Conservation (phyloP, 257 asterid genomes). For the Cynanchum wilfordii region DNA sequence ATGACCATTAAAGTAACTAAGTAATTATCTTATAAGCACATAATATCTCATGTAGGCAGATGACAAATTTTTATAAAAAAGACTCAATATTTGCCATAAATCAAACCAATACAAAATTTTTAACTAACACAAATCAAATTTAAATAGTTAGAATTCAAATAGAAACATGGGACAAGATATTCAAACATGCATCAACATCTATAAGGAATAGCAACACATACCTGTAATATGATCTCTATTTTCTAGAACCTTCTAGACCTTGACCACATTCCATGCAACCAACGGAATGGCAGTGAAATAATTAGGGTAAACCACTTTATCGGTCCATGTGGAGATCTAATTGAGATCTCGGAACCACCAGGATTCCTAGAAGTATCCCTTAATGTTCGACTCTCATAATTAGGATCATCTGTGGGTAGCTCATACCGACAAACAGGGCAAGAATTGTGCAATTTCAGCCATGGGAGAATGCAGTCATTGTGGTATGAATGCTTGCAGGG, state of each 20-base stretch:
- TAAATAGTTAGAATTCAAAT: not conserved
- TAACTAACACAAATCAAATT: no score
- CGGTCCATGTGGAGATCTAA: constrained; percentile 25
- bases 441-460: constrained; percentile 79
- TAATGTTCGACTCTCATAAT: constrained; percentile 47
- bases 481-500: constrained; percentile 83
- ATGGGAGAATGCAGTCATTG: constrained; percentile 61
- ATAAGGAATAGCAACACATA: not conserved
- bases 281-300: constrained; percentile 40
- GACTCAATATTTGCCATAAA: no score
- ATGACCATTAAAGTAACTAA: no score
- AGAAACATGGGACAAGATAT: not conserved
- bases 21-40: not conserved
- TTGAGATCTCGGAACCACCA: no score
- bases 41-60: not conserved
- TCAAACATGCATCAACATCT: not conserved
- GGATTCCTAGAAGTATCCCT: constrained; percentile 14
- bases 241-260: constrained; percentile 23
- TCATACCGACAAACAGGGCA: constrained; percentile 81
- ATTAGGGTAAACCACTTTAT: constrained; percentile 32
- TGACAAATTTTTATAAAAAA: not conserved
- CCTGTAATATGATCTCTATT: constrained; percentile 23
- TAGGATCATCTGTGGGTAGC: constrained; percentile 77
- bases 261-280: constrained; percentile 28
- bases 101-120: no score